Evolutionary conservation across 2,329 filamentous ascomycete species (phyloP), one percentile per base, ranked within the genome.

Genomic region (Lachnellula occidentalis): DNA sequence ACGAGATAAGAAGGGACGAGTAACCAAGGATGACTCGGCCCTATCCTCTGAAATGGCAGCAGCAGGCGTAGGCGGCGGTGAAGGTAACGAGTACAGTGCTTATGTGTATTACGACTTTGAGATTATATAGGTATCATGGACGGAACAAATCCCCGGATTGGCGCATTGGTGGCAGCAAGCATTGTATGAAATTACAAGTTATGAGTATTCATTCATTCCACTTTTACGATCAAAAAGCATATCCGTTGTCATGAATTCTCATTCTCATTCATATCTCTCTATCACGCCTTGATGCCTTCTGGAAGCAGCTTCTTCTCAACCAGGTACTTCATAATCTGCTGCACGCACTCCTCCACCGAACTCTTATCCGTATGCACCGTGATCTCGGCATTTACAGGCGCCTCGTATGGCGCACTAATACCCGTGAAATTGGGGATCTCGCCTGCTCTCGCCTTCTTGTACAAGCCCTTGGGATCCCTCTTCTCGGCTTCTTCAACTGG

Each of bases 31-130:
- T 68, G 92, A 97, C 66, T 85, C 86, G 14, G 78, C 83, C 27
- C 73, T 89, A 67, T 85, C 88, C 42, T 87, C 85, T 37, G 92
- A 97, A 64, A 88, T 96, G 81, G 89, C 90, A 41, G 86, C 87
- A 3, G 86, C 86, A 4, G 87, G 83, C 24, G 70, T 86, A 48
- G 79, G 77, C 34, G 84, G 82, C 12, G 83, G 82, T 17, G 88
- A 91, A 56, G 86, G 85, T 51, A 78, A 82, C 63, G 91, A 96
- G 71, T 99, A 97, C 76, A 94, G 90, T 57, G 87, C 94, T 41
- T 99, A 95, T 73, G 94, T 97, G 69, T 96, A 92, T 77, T 99
- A 97, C 74, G 90, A 96, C 70, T 88, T 97, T 69, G 89, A 94
- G 69, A 84, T 97, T 62, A 63, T 69, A 68, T 70, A 67, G 64